Evolutionary conservation across 2,329 filamentous ascomycete genomes (phyloP).

Genomic region (Pseudocercospora pini-densiflorae): DNA sequence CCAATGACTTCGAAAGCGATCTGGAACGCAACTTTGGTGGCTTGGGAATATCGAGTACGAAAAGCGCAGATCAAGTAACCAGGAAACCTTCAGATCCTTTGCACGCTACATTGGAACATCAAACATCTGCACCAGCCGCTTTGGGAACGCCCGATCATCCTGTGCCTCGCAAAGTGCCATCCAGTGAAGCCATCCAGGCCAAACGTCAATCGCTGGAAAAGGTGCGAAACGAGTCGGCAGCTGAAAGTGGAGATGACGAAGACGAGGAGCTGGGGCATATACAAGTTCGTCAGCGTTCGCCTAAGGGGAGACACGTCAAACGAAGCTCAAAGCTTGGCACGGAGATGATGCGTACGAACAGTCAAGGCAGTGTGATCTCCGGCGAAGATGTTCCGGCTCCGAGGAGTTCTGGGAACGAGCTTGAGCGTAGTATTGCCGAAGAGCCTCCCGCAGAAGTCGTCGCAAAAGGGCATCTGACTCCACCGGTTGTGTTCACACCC

Average conservation of each 20-base stretch:
- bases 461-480: slow-evolving; percentile 49
- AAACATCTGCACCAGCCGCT: slow-evolving; percentile 67
- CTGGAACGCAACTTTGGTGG: slow-evolving; percentile 60
- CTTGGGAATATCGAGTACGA: slow-evolving; percentile 66
- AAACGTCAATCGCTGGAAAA: slow-evolving; percentile 78
- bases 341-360: slow-evolving; percentile 98
- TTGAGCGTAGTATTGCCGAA: slow-evolving; percentile 42
- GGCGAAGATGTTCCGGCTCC: slow-evolving; percentile 49
- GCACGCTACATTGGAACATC: slow-evolving; percentile 61
- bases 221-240: slow-evolving; percentile 68
- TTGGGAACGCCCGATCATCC: slow-evolving; percentile 31
- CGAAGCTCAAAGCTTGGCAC: slow-evolving; percentile 80
- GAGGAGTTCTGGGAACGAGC: slow-evolving; percentile 12
- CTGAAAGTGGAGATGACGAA: slow-evolving; percentile 83
- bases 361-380: slow-evolving; percentile 74
- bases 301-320: slow-evolving; percentile 45
- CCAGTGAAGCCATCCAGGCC: slow-evolving; percentile 72
- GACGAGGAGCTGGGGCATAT: slow-evolving; percentile 80
- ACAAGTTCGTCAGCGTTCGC: slow-evolving; percentile 66
- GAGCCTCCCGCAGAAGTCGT: slow-evolving; percentile 43
- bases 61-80: slow-evolving; percentile 25
- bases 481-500: slow-evolving; percentile 56
- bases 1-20: slow-evolving; percentile 68
- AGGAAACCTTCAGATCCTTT: slow-evolving; percentile 39
- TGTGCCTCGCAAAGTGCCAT: slow-evolving; percentile 64